A percentile compares a stretch with the other conserved stretches of the same genome.
Conservation (phyloP, 2,329 filamentous ascomycete genomes). For the Aureobasidium sp. region DNA sequence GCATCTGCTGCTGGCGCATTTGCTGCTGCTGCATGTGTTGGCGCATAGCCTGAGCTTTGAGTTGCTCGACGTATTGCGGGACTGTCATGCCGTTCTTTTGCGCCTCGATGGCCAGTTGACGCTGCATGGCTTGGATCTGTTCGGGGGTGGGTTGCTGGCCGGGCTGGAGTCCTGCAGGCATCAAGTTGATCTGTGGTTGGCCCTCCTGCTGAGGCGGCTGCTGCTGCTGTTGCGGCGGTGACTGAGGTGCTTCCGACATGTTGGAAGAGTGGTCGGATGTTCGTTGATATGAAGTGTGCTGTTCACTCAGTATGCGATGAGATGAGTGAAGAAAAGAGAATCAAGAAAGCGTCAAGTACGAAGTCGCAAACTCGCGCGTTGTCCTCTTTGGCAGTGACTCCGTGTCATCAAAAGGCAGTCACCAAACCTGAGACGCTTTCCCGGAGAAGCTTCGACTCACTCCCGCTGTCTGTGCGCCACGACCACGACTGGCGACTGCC, state of each 20-base stretch:
- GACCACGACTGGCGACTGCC: neutral
- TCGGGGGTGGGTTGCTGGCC: constrained; percentile 62
- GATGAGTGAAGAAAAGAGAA: neutral
- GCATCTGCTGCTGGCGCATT: constrained; percentile 28
- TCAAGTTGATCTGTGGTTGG: constrained; percentile 5
- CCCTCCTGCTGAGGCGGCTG: constrained; percentile 8
- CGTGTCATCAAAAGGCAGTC: constrained; percentile 8
- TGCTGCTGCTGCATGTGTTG: constrained; percentile 46
- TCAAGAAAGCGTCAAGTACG: neutral
- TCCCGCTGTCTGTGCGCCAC: neutral
- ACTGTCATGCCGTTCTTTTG: constrained; percentile 76
- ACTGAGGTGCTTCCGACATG: constrained; percentile 18
- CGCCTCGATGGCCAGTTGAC: constrained; percentile 73
- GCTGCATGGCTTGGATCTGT: constrained; percentile 77
- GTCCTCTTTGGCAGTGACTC: neutral
- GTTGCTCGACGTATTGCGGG: constrained; percentile 64
- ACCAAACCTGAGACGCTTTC: neutral
- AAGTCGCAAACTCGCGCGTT: neutral
- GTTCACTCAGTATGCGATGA: neutral
- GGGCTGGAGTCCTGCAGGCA: constrained; percentile 21
- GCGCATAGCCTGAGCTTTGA: constrained; percentile 46
- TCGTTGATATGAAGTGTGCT: neutral
- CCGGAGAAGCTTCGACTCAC: neutral
- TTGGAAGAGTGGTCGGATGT: neutral
- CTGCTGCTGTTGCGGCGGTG: constrained; percentile 9